Base-by-base conservation (phyloP, 768 basidiomycete species). In the Rhizopogon vulgaris region DNA sequence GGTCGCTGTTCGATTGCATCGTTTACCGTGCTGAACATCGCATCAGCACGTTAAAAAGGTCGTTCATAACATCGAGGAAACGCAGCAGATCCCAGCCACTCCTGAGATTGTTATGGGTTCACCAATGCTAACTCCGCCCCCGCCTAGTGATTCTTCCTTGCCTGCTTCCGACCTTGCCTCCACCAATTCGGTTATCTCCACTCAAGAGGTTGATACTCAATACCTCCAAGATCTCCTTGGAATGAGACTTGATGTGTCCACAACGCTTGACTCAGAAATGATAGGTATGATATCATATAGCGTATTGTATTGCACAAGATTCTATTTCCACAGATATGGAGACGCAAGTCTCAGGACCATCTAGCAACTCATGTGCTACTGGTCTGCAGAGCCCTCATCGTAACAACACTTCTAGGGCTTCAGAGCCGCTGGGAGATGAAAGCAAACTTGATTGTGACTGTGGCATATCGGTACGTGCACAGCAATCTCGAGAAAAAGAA, bases 361-460 rank as follows among this genome's bases (percentile, higher is more conserved):
- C 22, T 14, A 41, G 36, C 15, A 6, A 64, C 63, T 36, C 43
- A 28, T 18, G 2, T 42, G 36, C 9, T 6, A 22, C 45, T 37
- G 17, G 8, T 39, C n/a, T n/a, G 8, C 38, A 38, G 17, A 36
- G 24, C 8, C 28, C 32, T 28, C n/a, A 3, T 30, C 42, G 34
- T 15, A 48, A 60, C 30, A 38, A 27, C 15, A 52, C 56, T 12
- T 24, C 45, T 54, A 58, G 45, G 51, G 50, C 51, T 40, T 38
- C 50, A 40, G 53, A 55, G 36, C 41, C 37, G 18, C 48, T 52
- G 36, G 62, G 60, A 32, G 63, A 59, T 9, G 75, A 78, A 54
- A 68, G 67, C 9, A 75, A 69, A 3, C 57, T 85, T 22, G 69
- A 81, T n/a, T 90, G 89, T 58, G 84, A 86, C 56, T 91, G 89